Evolutionary conservation across 2,329 filamentous ascomycete genomes (phyloP), one percentile per base, ranked within the genome.

Genomic region (Alternaria metachromatica): DNA sequence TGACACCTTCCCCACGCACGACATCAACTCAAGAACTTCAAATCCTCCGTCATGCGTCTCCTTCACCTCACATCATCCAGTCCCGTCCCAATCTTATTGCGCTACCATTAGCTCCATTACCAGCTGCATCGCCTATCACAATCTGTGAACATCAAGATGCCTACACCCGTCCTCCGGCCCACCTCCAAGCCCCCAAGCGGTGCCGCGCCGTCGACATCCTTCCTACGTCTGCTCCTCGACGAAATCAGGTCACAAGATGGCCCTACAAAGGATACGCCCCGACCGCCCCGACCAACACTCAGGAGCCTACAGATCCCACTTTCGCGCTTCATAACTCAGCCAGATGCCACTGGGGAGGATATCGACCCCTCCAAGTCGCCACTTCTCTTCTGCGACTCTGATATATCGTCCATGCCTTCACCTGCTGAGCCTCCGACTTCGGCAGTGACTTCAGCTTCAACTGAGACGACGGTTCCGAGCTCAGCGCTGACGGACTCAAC

Each of bases 191-290:
- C 44, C n/a, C 45, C 59, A 43, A 33, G 53, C 13, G 66, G 59
- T 25, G 20, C 58, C 10, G 71, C 57, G 7, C 69, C 70, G 8
- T 64, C 69, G 21, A 51, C 63, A 10, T 72, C 72, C 5, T 59
- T 74, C 15, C 69, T 78, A 12, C 66, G 72, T 28, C 62, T 69
- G 20, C 68, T 79, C 7, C 68, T 78, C 15, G 67, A 75, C 18
- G 73, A 77, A 41, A 73, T 78, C 62, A 71, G 64, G 63, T 33
- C 20, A 28, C 37, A 26, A 41, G 13, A 6, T 25, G 23, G 13
- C 33, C 15, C 15, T 11, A 23, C 20, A 12, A 6, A 18, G 5
- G n/a, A 48, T 15, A 9, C 41, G 15, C 15, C 49, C n/a, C 23
- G 25, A 28, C 26, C 26, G 11, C 43, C 20, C 20, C 56, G 58